Conservation (phyloP, 2,329 filamentous ascomycete genomes). For the Ceratocystis smalleyi region DNA sequence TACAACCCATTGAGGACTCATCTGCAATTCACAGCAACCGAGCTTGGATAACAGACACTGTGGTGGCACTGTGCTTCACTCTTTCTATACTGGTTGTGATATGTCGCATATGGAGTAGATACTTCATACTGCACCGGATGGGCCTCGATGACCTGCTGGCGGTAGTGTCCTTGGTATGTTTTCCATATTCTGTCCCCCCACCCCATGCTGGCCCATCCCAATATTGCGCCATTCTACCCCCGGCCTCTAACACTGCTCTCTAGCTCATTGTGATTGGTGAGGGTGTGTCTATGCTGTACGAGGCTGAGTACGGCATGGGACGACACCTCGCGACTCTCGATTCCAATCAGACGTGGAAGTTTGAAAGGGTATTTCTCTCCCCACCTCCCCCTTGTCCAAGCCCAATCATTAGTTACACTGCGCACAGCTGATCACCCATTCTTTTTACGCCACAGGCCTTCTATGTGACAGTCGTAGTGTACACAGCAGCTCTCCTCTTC, state of each 20-base stretch:
- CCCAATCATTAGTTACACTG: background rate
- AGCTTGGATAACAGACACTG: constrained; percentile 17
- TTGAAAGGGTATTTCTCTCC: constrained; percentile 14
- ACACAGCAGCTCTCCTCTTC: constrained; percentile 22
- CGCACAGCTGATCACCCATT: background rate
- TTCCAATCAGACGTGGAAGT: constrained; percentile 7
- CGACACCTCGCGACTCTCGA: constrained; percentile 14
- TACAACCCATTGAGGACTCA: background rate
- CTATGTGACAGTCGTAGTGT: constrained; percentile 23
- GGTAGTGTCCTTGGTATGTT: constrained; percentile 20
- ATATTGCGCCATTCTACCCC: background rate
- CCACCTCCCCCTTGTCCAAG: background rate
- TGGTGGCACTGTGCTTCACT: constrained; percentile 18
- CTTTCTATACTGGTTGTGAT: constrained; percentile 18
- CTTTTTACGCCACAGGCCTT: constrained; percentile 20
- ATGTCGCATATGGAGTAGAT: constrained; percentile 20
- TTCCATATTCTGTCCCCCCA: background rate
- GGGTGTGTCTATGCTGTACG: constrained; percentile 7
- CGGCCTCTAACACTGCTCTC: constrained; percentile 1
- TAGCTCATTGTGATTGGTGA: constrained; percentile 8
- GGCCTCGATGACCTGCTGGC: constrained; percentile 22
- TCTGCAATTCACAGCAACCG: constrained; percentile 10
- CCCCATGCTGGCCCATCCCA: background rate
- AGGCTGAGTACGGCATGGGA: constrained; percentile 18
- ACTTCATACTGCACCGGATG: constrained; percentile 19